Conservation (phyloP, 2,329 filamentous ascomycete genomes). For the Aspergillus sp. region DNA sequence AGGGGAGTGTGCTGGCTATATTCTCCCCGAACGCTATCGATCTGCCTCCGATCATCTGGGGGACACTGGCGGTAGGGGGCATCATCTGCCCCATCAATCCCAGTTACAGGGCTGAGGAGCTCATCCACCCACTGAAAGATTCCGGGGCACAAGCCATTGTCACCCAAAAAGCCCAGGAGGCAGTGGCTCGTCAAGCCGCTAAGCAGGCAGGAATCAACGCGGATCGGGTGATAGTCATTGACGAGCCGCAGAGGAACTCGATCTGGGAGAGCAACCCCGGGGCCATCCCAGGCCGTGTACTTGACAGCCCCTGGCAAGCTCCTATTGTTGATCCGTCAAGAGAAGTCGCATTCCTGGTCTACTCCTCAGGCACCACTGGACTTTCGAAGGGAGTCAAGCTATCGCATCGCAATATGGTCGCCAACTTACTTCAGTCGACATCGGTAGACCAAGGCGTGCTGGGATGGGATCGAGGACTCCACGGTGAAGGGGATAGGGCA, state of each 20-base stretch:
- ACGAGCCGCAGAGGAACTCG: slow-evolving; percentile 3
- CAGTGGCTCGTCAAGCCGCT: slow-evolving; percentile 5
- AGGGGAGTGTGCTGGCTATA: slow-evolving; percentile 11
- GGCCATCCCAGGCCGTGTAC: background rate
- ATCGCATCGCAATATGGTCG: slow-evolving; percentile 10
- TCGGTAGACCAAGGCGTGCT: slow-evolving; percentile 5
- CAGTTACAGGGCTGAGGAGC: slow-evolving; percentile 13
- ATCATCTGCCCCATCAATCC: slow-evolving; percentile 19
- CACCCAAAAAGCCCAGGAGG: slow-evolving; percentile 3
- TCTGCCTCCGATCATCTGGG: slow-evolving; percentile 9
- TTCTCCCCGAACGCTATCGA: slow-evolving; percentile 11
- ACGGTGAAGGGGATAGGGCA: slow-evolving; percentile 5
- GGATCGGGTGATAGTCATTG: slow-evolving; percentile 7
- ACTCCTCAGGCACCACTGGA: slow-evolving; percentile 20
- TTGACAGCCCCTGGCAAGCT: slow-evolving; percentile 1
- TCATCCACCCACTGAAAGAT: slow-evolving; percentile 8
- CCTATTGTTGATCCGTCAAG: slow-evolving; percentile 3
- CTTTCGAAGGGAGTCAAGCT: slow-evolving; percentile 17
- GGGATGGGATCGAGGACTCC: slow-evolving; percentile 1
- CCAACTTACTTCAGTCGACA: slow-evolving; percentile 6
- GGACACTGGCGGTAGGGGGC: slow-evolving; percentile 16
- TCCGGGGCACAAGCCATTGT: slow-evolving; percentile 7
- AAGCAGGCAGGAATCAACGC: slow-evolving; percentile 3
- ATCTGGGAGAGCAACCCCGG: background rate
- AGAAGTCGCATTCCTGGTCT: slow-evolving; percentile 15